phyloP scores from a whole-genome alignment of 345 rosid species.

The Linum trigynum region DNA sequence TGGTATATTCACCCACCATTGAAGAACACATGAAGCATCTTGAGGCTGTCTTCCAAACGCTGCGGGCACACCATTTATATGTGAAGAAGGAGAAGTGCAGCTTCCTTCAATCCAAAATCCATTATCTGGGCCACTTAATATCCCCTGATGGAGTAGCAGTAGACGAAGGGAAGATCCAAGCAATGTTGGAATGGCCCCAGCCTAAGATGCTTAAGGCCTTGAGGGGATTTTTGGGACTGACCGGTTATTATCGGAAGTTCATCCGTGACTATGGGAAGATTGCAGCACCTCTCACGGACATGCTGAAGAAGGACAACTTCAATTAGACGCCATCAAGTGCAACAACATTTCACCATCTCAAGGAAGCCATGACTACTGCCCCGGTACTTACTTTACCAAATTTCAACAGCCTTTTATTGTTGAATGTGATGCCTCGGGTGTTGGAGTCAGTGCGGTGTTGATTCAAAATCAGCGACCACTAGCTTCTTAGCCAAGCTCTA shows the following conservation, averaged over 20 bases:
- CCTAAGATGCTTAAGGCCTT: not conserved
- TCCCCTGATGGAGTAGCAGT: not conserved
- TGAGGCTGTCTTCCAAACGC: not conserved
- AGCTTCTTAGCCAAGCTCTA: too few species aligned
- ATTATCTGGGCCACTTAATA: not conserved
- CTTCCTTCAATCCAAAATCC: not conserved
- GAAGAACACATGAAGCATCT: not conserved
- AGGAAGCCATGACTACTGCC: not conserved
- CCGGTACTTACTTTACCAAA: not conserved
- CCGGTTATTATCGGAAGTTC: not conserved
- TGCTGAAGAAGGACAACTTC: not conserved
- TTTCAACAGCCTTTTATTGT: not conserved
- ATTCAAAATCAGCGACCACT: too few species aligned
- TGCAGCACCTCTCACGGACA: not conserved
- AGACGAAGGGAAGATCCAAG: not conserved
- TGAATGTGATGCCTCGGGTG: not conserved
- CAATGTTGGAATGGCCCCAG: not conserved
- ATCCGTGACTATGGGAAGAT: not conserved
- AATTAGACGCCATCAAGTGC: not conserved
- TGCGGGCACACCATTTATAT: not conserved
- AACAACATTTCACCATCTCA: not conserved
- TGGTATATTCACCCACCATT: not conserved
- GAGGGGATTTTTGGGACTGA: not conserved
- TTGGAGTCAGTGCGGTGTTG: not conserved
- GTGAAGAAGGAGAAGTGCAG: not conserved